Conservation (phyloP, 2,329 filamentous ascomycete species). For the Aphanocladium album region DNA sequence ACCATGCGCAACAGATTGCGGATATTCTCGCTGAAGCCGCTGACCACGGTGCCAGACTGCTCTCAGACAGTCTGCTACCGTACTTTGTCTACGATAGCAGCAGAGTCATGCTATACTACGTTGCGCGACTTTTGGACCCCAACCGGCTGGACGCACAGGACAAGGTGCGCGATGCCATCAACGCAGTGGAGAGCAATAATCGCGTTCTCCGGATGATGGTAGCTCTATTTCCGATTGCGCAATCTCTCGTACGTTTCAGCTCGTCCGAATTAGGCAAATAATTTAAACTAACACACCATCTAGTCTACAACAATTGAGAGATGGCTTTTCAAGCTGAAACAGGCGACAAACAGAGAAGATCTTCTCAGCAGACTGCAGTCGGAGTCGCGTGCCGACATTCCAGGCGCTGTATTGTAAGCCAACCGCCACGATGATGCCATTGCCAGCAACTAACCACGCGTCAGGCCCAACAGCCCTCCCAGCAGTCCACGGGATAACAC, state of each 20-base stretch:
- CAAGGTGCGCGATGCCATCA: slow-evolving; percentile 33
- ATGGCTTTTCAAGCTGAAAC: slow-evolving; percentile 35
- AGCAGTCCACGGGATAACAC: slow-evolving; percentile 17
- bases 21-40: slow-evolving; percentile 34
- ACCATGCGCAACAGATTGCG: slow-evolving; percentile 34
- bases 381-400: slow-evolving; percentile 19
- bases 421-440: slow-evolving; percentile 8
- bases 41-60: slow-evolving; percentile 34
- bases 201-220: slow-evolving; percentile 33
- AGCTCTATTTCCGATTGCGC: slow-evolving; percentile 34
- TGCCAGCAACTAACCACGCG: not conserved
- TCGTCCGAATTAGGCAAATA: not conserved
- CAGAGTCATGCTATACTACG: slow-evolving; percentile 43
- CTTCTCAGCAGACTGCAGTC: slow-evolving; percentile 16
- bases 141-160: slow-evolving; percentile 29
- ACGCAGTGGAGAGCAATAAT: slow-evolving; percentile 35
- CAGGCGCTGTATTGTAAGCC: slow-evolving; percentile 20
- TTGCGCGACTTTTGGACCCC: slow-evolving; percentile 38
- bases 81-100: slow-evolving; percentile 44
- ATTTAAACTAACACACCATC: not conserved
- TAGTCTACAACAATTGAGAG: slow-evolving; percentile 34
- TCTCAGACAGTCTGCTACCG: slow-evolving; percentile 41
- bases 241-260: slow-evolving; percentile 30
- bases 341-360: slow-evolving; percentile 19
- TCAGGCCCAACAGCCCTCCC: slow-evolving; percentile 16